Evolutionary conservation across 78 protist genomes (phyloP).

Genomic region (Cavenderia fasciculata): DNA sequence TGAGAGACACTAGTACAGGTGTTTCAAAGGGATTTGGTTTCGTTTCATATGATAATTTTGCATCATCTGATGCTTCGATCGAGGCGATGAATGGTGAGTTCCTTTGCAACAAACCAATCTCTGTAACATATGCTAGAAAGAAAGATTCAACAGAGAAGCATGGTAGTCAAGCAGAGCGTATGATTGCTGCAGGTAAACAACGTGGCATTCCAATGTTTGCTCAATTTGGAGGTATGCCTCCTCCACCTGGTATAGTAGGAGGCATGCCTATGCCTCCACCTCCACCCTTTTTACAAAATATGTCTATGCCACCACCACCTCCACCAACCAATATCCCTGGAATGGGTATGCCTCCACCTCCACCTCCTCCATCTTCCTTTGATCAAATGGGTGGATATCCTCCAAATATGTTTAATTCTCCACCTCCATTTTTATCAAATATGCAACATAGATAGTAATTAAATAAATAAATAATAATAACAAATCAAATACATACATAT

Average conservation of each 20-base stretch:
- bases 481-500: too few relatives aligned
- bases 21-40: constrained; percentile 97
- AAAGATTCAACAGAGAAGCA: constrained; percentile 78
- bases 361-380: not conserved
- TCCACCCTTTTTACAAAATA: not conserved
- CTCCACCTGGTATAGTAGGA: not conserved
- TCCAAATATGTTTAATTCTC: too few relatives aligned
- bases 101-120: constrained; percentile 76
- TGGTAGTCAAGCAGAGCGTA: constrained; percentile 78
- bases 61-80: constrained; percentile 88
- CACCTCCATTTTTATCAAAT: too few relatives aligned
- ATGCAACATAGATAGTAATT: too few relatives aligned
- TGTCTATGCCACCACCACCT: not conserved
- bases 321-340: not conserved
- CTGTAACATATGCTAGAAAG: constrained; percentile 81
- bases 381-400: too few relatives aligned
- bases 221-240: not conserved
- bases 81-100: constrained; percentile 90
- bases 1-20: constrained; percentile 96
- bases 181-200: constrained; percentile 73
- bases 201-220: constrained; percentile 11
- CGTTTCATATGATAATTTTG: constrained; percentile 94
- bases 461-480: too few relatives aligned
- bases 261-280: not conserved
- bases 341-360: not conserved